Percentiles rank a stretch among this genome's conserved stretches.
Conservation (phyloP, 2,329 filamentous ascomycete species). For the Pseudogymnoascus sp. region DNA sequence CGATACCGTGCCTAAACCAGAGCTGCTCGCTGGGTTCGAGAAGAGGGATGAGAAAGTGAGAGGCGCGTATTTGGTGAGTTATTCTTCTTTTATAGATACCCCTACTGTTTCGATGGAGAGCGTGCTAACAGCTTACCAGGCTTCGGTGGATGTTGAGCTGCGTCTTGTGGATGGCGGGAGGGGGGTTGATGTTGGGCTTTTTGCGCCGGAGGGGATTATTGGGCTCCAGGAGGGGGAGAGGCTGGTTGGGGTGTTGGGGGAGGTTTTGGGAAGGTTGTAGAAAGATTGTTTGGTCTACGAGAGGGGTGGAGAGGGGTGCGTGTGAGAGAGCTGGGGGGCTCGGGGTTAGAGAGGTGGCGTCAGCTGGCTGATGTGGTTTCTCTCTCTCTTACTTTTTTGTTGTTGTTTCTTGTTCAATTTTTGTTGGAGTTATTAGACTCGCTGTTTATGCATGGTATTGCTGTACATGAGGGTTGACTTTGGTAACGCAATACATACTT, state of each 20-base stretch:
- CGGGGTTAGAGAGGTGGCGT: neutral
- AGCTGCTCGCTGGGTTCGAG: neutral
- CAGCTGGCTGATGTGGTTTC: neutral
- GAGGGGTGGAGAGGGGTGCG: neutral
- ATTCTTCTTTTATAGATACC: neutral
- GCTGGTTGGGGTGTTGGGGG: constrained; percentile 9
- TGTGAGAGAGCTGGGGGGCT: neutral
- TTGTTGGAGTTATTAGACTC: neutral
- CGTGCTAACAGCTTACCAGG: constrained; percentile 15
- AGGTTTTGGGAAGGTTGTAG: neutral
- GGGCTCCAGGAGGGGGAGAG: constrained; percentile 16
- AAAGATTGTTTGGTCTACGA: neutral
- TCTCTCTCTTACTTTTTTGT: neutral
- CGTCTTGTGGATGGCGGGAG: constrained; percentile 16
- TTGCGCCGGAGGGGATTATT: constrained; percentile 21
- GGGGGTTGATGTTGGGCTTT: constrained; percentile 24
- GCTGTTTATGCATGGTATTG: neutral
- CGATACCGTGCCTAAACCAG: neutral
- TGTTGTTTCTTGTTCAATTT: neutral
- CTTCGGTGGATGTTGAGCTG: constrained; percentile 26
- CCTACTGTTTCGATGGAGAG: constrained; percentile 8
- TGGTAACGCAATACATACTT: neutral
- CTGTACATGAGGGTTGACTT: neutral
- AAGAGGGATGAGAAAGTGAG: neutral
- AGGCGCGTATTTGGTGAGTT: constrained; percentile 10